Conservation (phyloP, 106 monocot genomes). For the Acorus gramineus region DNA sequence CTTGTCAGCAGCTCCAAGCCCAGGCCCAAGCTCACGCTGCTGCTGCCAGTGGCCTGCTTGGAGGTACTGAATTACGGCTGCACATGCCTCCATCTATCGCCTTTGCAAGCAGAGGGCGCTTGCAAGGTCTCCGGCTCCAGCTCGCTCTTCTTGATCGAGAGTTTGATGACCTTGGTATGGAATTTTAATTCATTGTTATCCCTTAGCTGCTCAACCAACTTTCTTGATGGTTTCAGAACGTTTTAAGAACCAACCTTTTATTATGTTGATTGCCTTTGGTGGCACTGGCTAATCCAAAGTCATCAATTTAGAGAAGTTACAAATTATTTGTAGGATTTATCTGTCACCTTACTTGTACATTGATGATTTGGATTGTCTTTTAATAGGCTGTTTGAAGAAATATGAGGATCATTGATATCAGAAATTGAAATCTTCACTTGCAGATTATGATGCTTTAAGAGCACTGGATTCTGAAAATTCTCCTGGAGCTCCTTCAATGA, state of each 20-base stretch:
- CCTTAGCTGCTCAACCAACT: no score
- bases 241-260: no score
- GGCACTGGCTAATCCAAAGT: no score
- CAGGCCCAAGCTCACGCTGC: conserved; percentile 62
- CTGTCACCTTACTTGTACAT: no score
- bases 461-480: conserved; percentile 69
- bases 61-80: conserved; percentile 78
- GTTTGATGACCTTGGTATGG: conserved; percentile 71
- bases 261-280: no score
- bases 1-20: conserved; percentile 92
- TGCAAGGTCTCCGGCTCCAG: conserved; percentile 71
- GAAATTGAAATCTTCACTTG: background rate
- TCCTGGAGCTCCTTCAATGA: conserved; percentile 74
- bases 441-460: conserved; percentile 95
- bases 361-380: no score
- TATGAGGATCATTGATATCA: no score
- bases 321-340: no score
- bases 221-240: no score
- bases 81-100: conserved; percentile 63
- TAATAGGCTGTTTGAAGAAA: no score
- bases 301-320: no score
- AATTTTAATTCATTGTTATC: background rate
- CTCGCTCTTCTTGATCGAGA: conserved; percentile 87
- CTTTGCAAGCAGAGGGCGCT: conserved; percentile 27
- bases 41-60: conserved; percentile 43